A percentile compares a stretch with the other conserved stretches of the same genome.
phyloP scores from a whole-genome alignment of 2,329 filamentous ascomycete genomes.

The Fusarium sp. region DNA sequence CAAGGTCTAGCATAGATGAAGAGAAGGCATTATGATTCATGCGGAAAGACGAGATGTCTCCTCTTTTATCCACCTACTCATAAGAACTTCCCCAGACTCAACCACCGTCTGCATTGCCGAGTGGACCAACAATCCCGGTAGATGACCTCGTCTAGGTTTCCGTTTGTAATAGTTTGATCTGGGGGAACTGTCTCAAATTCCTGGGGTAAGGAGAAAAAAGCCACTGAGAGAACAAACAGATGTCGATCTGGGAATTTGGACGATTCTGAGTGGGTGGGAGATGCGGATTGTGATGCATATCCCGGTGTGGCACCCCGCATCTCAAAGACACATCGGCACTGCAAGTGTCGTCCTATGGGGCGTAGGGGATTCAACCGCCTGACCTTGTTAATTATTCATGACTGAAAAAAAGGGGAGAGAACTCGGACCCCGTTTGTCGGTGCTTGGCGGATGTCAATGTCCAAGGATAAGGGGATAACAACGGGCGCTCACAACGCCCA shows the following conservation, averaged over 20 bases:
- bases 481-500: background rate
- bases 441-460: constrained; percentile 1
- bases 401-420: background rate
- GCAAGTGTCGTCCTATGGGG: background rate
- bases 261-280: background rate
- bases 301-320: constrained; percentile 1
- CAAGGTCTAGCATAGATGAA: background rate
- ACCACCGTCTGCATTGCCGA: background rate
- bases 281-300: background rate
- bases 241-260: constrained; percentile 2
- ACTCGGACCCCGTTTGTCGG: background rate
- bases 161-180: background rate
- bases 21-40: background rate
- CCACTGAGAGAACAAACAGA: background rate
- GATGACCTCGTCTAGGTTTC: background rate
- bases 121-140: background rate
- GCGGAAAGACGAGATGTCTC: background rate
- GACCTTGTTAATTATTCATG: background rate
- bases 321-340: background rate
- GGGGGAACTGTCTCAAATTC: background rate
- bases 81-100: background rate
- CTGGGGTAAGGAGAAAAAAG: background rate
- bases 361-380: background rate
- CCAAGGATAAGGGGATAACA: background rate
- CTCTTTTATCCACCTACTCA: background rate